phyloP scores from a whole-genome alignment of 257 asterid genomes.

The Solanum commersonii region DNA sequence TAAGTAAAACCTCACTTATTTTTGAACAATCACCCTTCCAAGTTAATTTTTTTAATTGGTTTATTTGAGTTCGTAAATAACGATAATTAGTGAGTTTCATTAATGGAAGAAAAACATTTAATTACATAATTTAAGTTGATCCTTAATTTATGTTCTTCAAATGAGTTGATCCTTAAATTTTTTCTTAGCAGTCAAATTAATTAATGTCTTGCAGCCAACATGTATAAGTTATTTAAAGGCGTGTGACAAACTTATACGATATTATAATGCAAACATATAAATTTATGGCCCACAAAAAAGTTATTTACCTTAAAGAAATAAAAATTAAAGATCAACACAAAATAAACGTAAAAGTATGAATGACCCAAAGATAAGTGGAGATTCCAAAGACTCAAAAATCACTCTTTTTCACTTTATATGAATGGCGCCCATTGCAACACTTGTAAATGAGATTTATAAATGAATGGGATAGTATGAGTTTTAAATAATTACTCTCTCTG shows the following conservation, averaged over 20 bases:
- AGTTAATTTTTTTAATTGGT: not conserved
- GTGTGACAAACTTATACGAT: not conserved
- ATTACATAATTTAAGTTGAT: not conserved
- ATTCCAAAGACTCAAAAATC: not conserved
- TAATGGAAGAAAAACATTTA: not conserved
- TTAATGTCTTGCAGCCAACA: not conserved
- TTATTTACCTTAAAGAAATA: not conserved
- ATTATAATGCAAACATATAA: no score
- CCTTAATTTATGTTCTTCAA: not conserved
- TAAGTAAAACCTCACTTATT: not conserved
- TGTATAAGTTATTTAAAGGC: no score
- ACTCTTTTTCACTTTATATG: not conserved
- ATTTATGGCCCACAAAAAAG: not conserved
- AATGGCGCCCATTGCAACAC: rapidly evolving
- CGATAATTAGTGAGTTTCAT: not conserved
- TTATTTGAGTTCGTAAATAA: not conserved
- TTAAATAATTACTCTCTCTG: not conserved
- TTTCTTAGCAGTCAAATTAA: not conserved
- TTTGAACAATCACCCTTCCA: not conserved
- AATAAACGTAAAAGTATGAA: not conserved
- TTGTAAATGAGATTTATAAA: not conserved
- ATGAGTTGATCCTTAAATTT: not conserved
- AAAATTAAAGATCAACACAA: not conserved
- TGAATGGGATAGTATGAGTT: not conserved
- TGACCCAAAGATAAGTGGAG: not conserved